Percentiles rank a stretch among this genome's conserved stretches.
Evolutionary conservation across 1,284 basidiomycete genomes (phyloP).

Genomic region (Gymnopus androsaceus): DNA sequence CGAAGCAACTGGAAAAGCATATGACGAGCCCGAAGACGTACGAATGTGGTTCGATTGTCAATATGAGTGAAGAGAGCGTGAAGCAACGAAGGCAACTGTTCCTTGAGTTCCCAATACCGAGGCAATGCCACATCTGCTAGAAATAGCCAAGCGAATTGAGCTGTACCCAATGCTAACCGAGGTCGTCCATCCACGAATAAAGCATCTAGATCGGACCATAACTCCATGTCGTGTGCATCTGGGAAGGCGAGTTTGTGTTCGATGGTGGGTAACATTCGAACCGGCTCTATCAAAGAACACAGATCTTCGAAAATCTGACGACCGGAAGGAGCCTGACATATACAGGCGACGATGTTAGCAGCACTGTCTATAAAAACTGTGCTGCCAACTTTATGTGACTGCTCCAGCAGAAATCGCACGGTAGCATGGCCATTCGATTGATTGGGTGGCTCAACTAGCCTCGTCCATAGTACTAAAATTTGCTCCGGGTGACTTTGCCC

Average conservation of each 20-base stretch:
- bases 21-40: constrained; percentile 70
- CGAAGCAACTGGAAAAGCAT: constrained; percentile 83
- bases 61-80: constrained; percentile 84
- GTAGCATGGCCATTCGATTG: constrained; percentile 80
- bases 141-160: constrained; percentile 88
- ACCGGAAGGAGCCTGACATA: constrained; percentile 80
- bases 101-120: constrained; percentile 73
- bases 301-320: constrained; percentile 81
- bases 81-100: constrained; percentile 74
- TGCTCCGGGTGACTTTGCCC: constrained; percentile 80
- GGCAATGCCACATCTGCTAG: constrained; percentile 83
- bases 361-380: constrained; percentile 79
- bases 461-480: constrained; percentile 80
- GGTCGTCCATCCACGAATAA: constrained; percentile 74
- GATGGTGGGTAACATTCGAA: constrained; percentile 76
- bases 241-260: constrained; percentile 73
- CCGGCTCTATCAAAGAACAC: constrained; percentile 82
- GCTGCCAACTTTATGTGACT: constrained; percentile 83
- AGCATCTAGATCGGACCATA: constrained; percentile 74
- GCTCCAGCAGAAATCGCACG: constrained; percentile 84
- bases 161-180: constrained; percentile 68
- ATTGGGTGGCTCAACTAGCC: constrained; percentile 70
- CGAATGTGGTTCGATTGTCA: constrained; percentile 73
- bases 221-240: constrained; percentile 66
- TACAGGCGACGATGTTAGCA: constrained; percentile 80